Evolutionary conservation across 495 filamentous ascomycete species (phyloP), one percentile per base, ranked within the genome.

Genomic region (Talaromyces proteolyticus): DNA sequence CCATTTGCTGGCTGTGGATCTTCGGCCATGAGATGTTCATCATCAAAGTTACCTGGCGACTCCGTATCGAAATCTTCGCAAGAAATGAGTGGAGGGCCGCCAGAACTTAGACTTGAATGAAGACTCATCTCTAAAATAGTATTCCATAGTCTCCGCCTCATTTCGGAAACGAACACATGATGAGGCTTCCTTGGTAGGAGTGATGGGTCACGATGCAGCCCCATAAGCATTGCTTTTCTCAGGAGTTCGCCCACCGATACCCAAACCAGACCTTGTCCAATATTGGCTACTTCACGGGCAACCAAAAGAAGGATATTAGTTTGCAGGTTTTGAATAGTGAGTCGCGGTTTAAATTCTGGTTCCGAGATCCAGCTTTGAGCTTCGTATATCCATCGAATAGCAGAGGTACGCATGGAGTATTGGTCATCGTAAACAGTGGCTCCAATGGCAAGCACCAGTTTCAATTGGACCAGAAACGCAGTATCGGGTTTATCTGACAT

Each of bases 191-290:
- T 26, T 6, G 53, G 39, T 26, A 47, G 53, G 17, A 42, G 52
- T 24, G 58, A 60, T 0, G 82, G 80, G 39, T 85, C 81, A 3
- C 75, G 65, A 52, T 88, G 81, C 10, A 86, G 65, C 1, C 82
- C 84, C 65, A 85, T 80, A 41, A 69, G 68, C 43, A 86, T 68
- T 26, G 81, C 82, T 2, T 66, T 72, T 42, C 82, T 64, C 5
- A 85, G 37, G 0, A 86, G 52, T 2, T 68, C 54, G 0, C 84
- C 83, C 3, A 72, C 69, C 1, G 75, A 69, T 16, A 79, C 73
- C 82, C 82, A 87, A 46, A 73, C 65, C 39, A 75, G 59, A 4
- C 77, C 74, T 3, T 63, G 67, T 2, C 70, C 70, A n/a, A 81
- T 61, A 2, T 63, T 65, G 29, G 69, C 61, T 11, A 65, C 52